A percentile compares a stretch with the other conserved stretches of the same genome.
phyloP scores from a whole-genome alignment of 371 early-diverging fungal species.

The Circinella minor region DNA sequence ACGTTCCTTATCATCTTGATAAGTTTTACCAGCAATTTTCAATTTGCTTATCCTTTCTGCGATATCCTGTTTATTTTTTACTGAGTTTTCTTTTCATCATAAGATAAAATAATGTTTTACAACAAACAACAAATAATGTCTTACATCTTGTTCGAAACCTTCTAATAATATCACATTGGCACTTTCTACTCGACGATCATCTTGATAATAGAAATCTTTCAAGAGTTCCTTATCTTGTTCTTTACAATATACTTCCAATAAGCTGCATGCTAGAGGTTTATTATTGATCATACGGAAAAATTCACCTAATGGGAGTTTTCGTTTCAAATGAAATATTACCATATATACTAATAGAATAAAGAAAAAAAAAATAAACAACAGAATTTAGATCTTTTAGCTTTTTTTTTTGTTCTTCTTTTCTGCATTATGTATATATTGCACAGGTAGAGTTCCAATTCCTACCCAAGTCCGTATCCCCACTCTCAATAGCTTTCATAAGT shows the following conservation, averaged over 20 bases:
- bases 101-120: no score
- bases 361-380: background rate
- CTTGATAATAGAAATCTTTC: conserved; percentile 94
- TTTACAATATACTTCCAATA: conserved; percentile 84
- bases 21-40: conserved; percentile 70
- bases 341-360: conserved; percentile 71
- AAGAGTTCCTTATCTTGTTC: conserved; percentile 79
- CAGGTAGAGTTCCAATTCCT: conserved; percentile 1
- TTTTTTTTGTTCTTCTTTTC: background rate
- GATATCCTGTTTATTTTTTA: conserved; percentile 39
- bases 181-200: conserved; percentile 80
- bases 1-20: conserved; percentile 73
- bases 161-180: conserved; percentile 70
- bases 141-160: conserved; percentile 62
- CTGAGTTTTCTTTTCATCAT: no score
- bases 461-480: conserved; percentile 95
- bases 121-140: background rate
- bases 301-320: conserved; percentile 82
- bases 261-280: conserved; percentile 79
- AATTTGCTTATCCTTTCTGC: conserved; percentile 70
- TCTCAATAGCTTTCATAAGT: conserved; percentile 88
- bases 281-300: conserved; percentile 88
- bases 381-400: no score
- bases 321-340: conserved; percentile 86
- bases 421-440: background rate